A percentile compares a stretch with the other conserved stretches of the same genome.
These are phyloP conservation scores for Gynostemma pentaphyllum DNA, from an alignment of 306 rosid species.

Conservation along the genomic window DNA sequence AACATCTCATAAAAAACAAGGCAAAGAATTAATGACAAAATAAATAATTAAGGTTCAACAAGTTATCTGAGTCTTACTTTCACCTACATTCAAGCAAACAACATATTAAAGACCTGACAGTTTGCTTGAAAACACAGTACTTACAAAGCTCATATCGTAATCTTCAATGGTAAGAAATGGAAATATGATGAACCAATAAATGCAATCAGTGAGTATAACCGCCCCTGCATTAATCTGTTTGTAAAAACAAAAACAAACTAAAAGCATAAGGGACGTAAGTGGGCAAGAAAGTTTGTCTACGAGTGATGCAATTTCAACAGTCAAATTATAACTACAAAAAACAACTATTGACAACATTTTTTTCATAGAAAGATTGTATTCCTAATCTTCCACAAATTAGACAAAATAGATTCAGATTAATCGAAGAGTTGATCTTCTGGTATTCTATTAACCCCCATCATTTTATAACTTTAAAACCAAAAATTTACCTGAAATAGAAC, in stretches of 20 bases:
- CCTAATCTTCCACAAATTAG: too few species aligned
- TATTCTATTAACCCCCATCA: too few species aligned
- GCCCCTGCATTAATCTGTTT: slow-evolving; percentile 94
- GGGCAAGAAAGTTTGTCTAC: too few species aligned
- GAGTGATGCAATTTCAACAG: too few species aligned
- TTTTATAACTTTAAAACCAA: not conserved
- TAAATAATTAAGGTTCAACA: not conserved
- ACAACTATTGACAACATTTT: too few species aligned
- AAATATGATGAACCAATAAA: slow-evolving; percentile 75
- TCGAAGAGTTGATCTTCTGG: not conserved
- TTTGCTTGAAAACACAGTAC: slow-evolving; percentile 10
- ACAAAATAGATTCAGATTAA: not conserved
- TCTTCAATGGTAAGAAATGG: slow-evolving; percentile 75
- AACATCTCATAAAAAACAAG: not conserved
- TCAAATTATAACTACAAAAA: too few species aligned
- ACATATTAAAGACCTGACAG: not conserved
- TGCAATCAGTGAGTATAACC: slow-evolving; percentile 79
- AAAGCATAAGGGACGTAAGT: too few species aligned
- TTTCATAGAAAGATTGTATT: too few species aligned
- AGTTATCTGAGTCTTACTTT: not conserved
- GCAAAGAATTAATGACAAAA: not conserved
- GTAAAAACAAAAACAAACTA: not conserved
- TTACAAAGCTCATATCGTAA: slow-evolving; percentile 70
- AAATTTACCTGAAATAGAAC: slow-evolving; percentile 5
- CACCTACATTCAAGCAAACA: not conserved